Evolutionary conservation across 441 rosid species (phyloP).

Genomic region (Pelargonium hybrid): DNA sequence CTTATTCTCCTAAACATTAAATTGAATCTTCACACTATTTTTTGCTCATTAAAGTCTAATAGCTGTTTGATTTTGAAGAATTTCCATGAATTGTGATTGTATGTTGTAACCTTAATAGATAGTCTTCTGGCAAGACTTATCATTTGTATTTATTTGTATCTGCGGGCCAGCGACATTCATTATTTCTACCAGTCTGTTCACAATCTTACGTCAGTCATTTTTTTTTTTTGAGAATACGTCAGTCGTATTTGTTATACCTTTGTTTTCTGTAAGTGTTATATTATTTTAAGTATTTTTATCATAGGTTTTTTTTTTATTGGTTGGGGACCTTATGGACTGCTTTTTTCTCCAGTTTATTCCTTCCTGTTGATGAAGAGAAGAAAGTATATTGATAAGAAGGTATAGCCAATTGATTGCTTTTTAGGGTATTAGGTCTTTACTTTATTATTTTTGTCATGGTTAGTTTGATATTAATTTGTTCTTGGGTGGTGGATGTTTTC

Average conservation of each 20-base stretch:
- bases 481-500: neutral
- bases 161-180: neutral
- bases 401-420: neutral
- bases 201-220: neutral
- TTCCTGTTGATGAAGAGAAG: slow-evolving; percentile 1
- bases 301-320: neutral
- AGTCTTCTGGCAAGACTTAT: neutral
- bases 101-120: neutral
- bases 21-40: no score
- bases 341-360: slow-evolving; percentile 8
- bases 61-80: no score
- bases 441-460: neutral
- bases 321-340: neutral
- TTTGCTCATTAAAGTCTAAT: neutral
- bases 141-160: neutral
- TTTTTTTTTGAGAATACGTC: no score
- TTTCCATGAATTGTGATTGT: neutral
- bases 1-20: no score
- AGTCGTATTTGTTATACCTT: neutral
- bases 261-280: neutral
- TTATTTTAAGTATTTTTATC: no score
- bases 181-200: neutral
- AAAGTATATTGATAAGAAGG: neutral
- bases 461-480: neutral
- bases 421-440: neutral